phyloP scores from a whole-genome alignment of 2,329 filamentous ascomycete genomes.

The Alternaria ventricosa region DNA sequence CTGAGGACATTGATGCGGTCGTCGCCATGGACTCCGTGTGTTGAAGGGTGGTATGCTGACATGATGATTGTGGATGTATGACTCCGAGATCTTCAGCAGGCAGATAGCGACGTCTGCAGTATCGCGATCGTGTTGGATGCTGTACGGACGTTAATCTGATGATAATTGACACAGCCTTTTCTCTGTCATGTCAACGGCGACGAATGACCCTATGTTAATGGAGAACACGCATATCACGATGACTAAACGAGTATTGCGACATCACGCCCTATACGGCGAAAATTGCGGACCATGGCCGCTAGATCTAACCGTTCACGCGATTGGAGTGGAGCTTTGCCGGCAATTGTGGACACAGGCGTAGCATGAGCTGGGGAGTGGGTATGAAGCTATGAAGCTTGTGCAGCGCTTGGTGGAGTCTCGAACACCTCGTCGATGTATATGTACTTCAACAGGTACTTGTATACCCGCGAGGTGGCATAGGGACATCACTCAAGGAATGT shows the following conservation, averaged over 20 bases:
- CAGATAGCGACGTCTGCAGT: neutral
- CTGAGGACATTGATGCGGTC: slow-evolving; percentile 74
- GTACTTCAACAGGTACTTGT: neutral
- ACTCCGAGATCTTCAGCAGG: neutral
- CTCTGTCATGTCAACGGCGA: neutral
- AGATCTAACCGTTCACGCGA: slow-evolving; percentile 11
- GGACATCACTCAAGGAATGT: neutral
- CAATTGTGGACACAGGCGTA: slow-evolving; percentile 6
- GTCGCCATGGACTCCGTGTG: slow-evolving; percentile 81
- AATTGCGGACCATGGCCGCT: neutral
- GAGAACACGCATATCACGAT: neutral
- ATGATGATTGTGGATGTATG: neutral
- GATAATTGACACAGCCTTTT: neutral
- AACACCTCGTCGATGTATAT: neutral
- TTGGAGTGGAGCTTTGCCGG: slow-evolving; percentile 12
- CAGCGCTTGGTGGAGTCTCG: neutral
- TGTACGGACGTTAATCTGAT: neutral
- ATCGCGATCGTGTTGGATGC: neutral
- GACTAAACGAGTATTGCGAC: slow-evolving; percentile 13
- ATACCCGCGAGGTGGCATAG: neutral
- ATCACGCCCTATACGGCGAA: slow-evolving; percentile 18
- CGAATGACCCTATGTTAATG: neutral
- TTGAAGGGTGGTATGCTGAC: slow-evolving; percentile 61
- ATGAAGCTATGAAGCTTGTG: neutral
- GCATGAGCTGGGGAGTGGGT: slow-evolving; percentile 2